These are phyloP conservation scores for Gossypium sturtianum DNA, from an alignment of 345 rosid genomes.

Conservation along the genomic window DNA sequence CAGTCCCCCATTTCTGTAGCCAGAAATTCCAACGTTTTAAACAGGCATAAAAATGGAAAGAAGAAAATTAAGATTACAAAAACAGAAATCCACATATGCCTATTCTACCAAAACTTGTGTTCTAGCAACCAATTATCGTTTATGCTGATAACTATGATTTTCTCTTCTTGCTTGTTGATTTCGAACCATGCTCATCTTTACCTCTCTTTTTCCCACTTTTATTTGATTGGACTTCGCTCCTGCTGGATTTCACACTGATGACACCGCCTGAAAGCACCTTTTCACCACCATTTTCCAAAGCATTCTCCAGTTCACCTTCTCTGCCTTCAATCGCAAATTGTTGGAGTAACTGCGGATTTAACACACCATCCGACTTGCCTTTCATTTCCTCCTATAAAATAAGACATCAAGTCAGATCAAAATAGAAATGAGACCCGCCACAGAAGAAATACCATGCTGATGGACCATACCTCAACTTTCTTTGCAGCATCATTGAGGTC, in stretches of 20 bases:
- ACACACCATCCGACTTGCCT: conserved; percentile 41
- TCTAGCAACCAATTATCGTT: not conserved
- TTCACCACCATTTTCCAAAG: conserved; percentile 46
- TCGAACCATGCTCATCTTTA: conserved; percentile 37
- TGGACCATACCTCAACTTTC: conserved; percentile 63
- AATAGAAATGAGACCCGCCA: not conserved
- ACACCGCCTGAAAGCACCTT: conserved; percentile 55
- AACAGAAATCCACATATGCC: no score
- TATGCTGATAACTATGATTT: conserved; percentile 23
- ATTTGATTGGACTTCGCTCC: conserved; percentile 21
- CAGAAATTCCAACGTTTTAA: no score
- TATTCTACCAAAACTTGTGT: no score
- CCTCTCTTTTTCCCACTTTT: conserved; percentile 51
- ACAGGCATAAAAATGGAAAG: no score
- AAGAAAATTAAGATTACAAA: no score
- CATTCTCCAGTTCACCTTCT: conserved; percentile 63
- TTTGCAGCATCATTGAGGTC: conserved; percentile 80
- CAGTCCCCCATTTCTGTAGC: no score
- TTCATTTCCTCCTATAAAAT: conserved; percentile 59
- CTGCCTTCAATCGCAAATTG: conserved; percentile 55
- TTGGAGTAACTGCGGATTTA: conserved; percentile 62
- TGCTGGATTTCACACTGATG: conserved; percentile 56
- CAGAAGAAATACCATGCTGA: not conserved
- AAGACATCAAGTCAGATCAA: not conserved
- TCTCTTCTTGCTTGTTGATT: conserved; percentile 49